phyloP scores from a whole-genome alignment of 1,139 yeast species.

The Kurtzmaniella quercitrusa region DNA sequence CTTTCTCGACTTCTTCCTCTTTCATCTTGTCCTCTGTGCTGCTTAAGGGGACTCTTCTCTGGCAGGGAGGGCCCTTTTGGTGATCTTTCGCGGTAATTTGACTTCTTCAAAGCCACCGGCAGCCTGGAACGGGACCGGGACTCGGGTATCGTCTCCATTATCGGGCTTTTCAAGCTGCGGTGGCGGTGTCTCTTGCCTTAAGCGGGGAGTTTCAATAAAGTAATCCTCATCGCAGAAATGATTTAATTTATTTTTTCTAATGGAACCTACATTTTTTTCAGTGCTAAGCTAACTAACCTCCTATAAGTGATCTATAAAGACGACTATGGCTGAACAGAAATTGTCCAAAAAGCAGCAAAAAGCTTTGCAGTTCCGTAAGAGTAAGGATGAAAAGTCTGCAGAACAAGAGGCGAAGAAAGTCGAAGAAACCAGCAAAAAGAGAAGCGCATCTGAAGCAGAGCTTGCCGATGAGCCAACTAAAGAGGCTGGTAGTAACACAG shows the following conservation, averaged over 20 bases:
- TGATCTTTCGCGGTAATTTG: conserved; percentile 14
- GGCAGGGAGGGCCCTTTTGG: conserved; percentile 9
- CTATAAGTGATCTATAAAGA: too few species aligned
- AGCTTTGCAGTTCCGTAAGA: conserved; percentile 65
- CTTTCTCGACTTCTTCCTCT: conserved; percentile 26
- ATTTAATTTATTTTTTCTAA: neutral
- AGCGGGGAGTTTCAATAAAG: neutral
- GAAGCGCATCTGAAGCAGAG: conserved; percentile 10
- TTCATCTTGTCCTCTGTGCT: conserved; percentile 8
- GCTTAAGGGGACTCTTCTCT: conserved; percentile 7
- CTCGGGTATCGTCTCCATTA: conserved; percentile 2
- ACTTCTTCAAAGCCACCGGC: conserved; percentile 12
- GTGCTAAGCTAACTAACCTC: too few species aligned
- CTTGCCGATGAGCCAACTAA: conserved; percentile 14
- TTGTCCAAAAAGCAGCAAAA: conserved; percentile 77
- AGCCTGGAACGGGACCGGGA: conserved; percentile 21
- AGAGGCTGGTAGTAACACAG: conserved; percentile 23
- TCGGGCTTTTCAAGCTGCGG: neutral
- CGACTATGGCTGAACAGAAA: conserved; percentile 27
- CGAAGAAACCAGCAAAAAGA: conserved; percentile 18
- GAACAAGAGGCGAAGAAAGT: conserved; percentile 12
- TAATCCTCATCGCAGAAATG: neutral
- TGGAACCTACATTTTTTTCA: neutral
- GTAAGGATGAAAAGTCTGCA: conserved; percentile 38
- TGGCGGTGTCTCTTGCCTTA: neutral